Conservation (phyloP, 257 asterid genomes). For the Petunia secreta region DNA sequence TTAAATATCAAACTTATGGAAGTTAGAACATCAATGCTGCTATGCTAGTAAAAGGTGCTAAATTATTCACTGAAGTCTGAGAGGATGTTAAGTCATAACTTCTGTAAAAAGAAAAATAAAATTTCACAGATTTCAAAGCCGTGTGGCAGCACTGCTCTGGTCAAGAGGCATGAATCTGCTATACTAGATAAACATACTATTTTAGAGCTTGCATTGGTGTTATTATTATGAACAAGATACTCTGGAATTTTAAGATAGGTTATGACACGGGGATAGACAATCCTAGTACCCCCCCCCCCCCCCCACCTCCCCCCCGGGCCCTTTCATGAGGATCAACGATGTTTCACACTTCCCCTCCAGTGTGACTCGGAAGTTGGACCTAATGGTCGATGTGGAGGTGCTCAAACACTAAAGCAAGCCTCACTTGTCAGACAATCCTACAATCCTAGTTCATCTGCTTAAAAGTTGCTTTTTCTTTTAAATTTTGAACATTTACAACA, state of each 20-base stretch:
- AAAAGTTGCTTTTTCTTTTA: too few relatives aligned
- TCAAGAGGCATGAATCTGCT: neutral
- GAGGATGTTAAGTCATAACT: neutral
- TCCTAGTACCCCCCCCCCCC: too few relatives aligned
- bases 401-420: too few relatives aligned
- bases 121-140: neutral
- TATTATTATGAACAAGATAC: neutral
- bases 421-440: too few relatives aligned
- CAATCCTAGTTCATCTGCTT: neutral
- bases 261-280: neutral
- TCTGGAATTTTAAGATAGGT: neutral
- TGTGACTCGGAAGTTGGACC: too few relatives aligned
- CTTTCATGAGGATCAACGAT: too few relatives aligned
- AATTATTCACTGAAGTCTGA: neutral
- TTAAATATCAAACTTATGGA: conserved; percentile 9
- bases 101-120: neutral
- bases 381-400: too few relatives aligned
- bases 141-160: neutral
- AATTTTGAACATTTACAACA: too few relatives aligned
- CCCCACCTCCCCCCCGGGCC: too few relatives aligned
- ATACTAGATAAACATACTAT: neutral
- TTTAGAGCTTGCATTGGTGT: neutral
- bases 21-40: neutral
- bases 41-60: neutral
- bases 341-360: too few relatives aligned